phyloP scores from a whole-genome alignment of 2,329 filamentous ascomycete genomes.

The Fusarium haematococcum region DNA sequence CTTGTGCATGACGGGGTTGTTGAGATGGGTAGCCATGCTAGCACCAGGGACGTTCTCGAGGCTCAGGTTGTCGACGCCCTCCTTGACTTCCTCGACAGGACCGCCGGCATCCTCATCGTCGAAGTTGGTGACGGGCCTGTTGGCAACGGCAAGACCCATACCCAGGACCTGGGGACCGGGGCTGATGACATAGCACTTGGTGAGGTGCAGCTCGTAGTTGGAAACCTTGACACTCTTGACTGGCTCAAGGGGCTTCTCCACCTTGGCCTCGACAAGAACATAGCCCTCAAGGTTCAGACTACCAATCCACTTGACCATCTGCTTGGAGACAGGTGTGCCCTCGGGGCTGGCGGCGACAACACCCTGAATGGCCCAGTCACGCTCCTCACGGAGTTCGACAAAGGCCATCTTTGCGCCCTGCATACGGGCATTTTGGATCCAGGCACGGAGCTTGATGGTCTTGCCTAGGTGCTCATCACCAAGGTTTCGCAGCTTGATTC shows the following conservation, averaged over 20 bases:
- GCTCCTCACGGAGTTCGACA: slow-evolving; percentile 83
- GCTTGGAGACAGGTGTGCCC: slow-evolving; percentile 74
- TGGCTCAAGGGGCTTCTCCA: slow-evolving; percentile 85
- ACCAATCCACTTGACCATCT: slow-evolving; percentile 95
- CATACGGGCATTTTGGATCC: slow-evolving; percentile 87
- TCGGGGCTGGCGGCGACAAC: slow-evolving; percentile 78
- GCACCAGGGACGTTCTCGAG: slow-evolving; percentile 73
- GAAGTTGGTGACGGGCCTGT: slow-evolving; percentile 67
- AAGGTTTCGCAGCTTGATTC: slow-evolving; percentile 73
- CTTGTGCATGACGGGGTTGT: slow-evolving; percentile 94
- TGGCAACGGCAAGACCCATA: slow-evolving; percentile 68
- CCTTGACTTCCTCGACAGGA: slow-evolving; percentile 57
- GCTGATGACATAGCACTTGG: slow-evolving; percentile 83
- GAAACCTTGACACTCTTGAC: slow-evolving; percentile 89
- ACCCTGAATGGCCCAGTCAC: slow-evolving; percentile 83
- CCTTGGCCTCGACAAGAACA: slow-evolving; percentile 81
- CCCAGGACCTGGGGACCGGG: slow-evolving; percentile 68
- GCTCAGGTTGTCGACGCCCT: slow-evolving; percentile 57
- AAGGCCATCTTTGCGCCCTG: slow-evolving; percentile 95
- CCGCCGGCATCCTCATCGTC: slow-evolving; percentile 64
- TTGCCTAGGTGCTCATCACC: slow-evolving; percentile 74
- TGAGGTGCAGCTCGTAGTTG: slow-evolving; percentile 87
- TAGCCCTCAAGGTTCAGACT: slow-evolving; percentile 83
- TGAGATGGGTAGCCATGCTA: slow-evolving; percentile 84
- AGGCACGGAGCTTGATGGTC: slow-evolving; percentile 80